Conservation (phyloP, 192 early-diverging fungal species). For the Lunasporangiospora selenospora region DNA sequence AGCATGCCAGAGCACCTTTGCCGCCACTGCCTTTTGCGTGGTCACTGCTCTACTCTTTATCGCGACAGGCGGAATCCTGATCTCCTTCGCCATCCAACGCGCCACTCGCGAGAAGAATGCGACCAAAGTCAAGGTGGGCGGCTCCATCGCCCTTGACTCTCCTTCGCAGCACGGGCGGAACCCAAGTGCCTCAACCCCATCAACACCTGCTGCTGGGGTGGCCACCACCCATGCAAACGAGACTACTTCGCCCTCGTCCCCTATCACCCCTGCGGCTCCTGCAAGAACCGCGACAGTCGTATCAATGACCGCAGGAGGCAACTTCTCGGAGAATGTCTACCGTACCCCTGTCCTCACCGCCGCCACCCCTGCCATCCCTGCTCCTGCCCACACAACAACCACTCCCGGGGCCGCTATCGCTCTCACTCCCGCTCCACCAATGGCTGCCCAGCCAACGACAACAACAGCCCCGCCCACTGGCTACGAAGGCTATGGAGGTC, state of each 20-base stretch:
- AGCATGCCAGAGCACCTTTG: conserved; percentile 44
- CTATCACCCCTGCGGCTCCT: conserved; percentile 2
- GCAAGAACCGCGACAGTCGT: not conserved
- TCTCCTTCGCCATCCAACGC: conserved; percentile 29
- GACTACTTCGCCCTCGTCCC: conserved; percentile 14
- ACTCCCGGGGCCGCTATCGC: conserved; percentile 3
- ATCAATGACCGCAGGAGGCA: not conserved
- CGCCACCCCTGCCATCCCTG: conserved; percentile 14
- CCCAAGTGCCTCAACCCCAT: conserved; percentile 20
- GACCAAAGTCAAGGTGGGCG: conserved; percentile 34
- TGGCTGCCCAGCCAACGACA: not conserved
- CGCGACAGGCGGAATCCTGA: conserved; percentile 21
- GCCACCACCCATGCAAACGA: not conserved
- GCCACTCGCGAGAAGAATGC: conserved; percentile 35
- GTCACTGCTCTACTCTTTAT: conserved; percentile 31
- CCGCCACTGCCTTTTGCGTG: conserved; percentile 43
- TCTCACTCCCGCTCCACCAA: conserved; percentile 15
- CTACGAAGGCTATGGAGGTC: conserved; percentile 7
- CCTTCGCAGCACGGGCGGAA: conserved; percentile 32
- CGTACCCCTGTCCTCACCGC: conserved; percentile 8
- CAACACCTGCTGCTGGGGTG: not conserved
- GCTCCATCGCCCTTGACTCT: conserved; percentile 22
- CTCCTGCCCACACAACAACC: conserved; percentile 13
- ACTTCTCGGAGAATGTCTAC: conserved; percentile 19
- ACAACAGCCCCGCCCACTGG: conserved; percentile 9